Percentiles rank a stretch among this genome's conserved stretches.
These are phyloP conservation scores for Solanum piurae DNA, from an alignment of 257 asterid genomes.

Conservation along the genomic window DNA sequence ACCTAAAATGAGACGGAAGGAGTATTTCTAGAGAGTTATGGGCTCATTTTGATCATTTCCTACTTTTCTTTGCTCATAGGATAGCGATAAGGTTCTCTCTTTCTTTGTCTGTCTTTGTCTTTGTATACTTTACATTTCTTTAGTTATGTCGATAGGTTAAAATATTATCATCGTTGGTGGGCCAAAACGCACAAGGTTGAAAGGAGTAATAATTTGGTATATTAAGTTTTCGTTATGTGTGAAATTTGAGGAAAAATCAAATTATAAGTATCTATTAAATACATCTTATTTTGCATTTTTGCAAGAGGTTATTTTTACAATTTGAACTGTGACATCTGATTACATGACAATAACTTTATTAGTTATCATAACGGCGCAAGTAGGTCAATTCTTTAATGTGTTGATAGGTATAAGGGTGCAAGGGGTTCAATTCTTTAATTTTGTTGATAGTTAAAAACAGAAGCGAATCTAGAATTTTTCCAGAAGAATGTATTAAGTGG, in stretches of 20 bases:
- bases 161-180: neutral
- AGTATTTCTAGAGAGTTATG: neutral
- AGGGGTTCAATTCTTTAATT: neutral
- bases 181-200: neutral
- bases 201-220: neutral
- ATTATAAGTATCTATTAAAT: too few species aligned
- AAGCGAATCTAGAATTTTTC: too few species aligned
- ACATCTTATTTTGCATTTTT: rapidly evolving
- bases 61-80: neutral
- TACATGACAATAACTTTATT: too few species aligned
- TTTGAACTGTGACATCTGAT: rapidly evolving
- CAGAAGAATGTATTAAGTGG: too few species aligned
- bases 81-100: neutral
- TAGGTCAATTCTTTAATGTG: neutral
- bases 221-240: rapidly evolving
- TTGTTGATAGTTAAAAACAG: neutral
- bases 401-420: neutral
- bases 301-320: rapidly evolving
- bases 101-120: neutral
- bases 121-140: neutral
- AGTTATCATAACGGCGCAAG: too few species aligned
- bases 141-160: neutral
- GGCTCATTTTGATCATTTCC: neutral
- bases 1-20: too few species aligned
- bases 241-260: too few species aligned